Percentiles rank a stretch among this genome's conserved stretches.
Conservation (phyloP, 2,329 filamentous ascomycete species). For the Talaromyces sp. region DNA sequence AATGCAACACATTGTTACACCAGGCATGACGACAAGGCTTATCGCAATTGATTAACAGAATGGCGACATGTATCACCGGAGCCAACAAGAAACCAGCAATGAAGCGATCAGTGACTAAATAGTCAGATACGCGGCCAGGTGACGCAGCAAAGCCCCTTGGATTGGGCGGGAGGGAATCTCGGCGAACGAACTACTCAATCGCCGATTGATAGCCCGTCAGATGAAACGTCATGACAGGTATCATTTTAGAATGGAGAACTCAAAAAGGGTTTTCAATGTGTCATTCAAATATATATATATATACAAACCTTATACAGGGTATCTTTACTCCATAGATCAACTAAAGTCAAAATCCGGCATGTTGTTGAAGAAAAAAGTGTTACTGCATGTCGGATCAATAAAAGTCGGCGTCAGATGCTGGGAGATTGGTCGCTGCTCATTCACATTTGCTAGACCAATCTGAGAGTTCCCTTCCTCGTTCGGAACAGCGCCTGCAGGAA, state of each 20-base stretch:
- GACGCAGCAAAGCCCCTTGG: neutral
- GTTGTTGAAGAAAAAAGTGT: neutral
- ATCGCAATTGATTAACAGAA: neutral
- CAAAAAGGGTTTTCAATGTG: too few relatives aligned
- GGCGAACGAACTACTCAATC: neutral
- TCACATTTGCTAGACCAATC: neutral
- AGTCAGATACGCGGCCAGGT: neutral
- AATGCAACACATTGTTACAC: neutral
- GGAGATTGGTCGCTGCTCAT: neutral
- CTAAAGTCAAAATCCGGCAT: neutral
- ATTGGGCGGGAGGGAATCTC: neutral
- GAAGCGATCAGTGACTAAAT: neutral
- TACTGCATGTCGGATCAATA: conserved; percentile 2
- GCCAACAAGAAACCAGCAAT: neutral
- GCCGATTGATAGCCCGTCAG: neutral
- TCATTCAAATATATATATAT: neutral
- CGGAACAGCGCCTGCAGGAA: neutral
- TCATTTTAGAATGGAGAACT: neutral
- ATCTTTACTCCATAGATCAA: neutral
- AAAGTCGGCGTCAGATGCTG: neutral
- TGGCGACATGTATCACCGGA: neutral
- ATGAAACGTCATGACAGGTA: neutral
- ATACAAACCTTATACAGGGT: neutral
- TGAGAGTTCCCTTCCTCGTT: neutral
- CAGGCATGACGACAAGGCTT: neutral